Evolutionary conservation across 2,329 filamentous ascomycete species (phyloP), one percentile per base, ranked within the genome.

Genomic region (Tolypocladium tropicale): DNA sequence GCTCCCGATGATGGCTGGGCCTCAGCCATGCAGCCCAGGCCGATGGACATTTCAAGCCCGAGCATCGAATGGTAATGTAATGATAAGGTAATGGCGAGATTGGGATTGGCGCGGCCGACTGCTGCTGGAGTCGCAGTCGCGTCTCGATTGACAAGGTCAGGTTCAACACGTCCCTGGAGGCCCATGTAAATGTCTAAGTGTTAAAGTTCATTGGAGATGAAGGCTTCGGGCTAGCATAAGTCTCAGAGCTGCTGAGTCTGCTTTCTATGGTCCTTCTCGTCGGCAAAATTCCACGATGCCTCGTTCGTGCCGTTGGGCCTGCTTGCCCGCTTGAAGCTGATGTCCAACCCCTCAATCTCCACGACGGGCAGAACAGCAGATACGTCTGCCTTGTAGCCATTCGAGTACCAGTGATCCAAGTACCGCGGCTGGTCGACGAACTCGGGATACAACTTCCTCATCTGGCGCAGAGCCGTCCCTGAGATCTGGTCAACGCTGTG

Each of bases 401-500:
- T 63, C 9, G 76, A 71, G 61, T 74, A 75, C 74, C 77, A 81
- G 58, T 71, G 73, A 63, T 80, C 76, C 56, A 79, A 69, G 60
- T 78, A 73, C 51, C 75, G 68, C 7, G 65, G 66, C 30, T 76
- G 67, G 32, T 72, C 70, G 58, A 84, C 82, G n/a, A 85, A 67
- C 30, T 80, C 76, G 0, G 81, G 80, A 62, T 78, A 79, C 9
- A 73, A 72, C 41, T 68, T 65, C 55, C 76, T 73, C 79, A 85
- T 78, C 32, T 75, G 76, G 56, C 74, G 75, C 60, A 87, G 66
- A 9, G 81, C 82, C 2, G 79, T 77, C 50, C 78, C 80, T 0
- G 82, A 83, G 39, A 86, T 83, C 50, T 84, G 81, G 56, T 87
- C 84, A 1, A 87, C 83, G 59, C 81, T 85, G 63, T 86, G 79